phyloP scores from a whole-genome alignment of 768 basidiomycete species.

The Lactarius pseudohatsudake region DNA sequence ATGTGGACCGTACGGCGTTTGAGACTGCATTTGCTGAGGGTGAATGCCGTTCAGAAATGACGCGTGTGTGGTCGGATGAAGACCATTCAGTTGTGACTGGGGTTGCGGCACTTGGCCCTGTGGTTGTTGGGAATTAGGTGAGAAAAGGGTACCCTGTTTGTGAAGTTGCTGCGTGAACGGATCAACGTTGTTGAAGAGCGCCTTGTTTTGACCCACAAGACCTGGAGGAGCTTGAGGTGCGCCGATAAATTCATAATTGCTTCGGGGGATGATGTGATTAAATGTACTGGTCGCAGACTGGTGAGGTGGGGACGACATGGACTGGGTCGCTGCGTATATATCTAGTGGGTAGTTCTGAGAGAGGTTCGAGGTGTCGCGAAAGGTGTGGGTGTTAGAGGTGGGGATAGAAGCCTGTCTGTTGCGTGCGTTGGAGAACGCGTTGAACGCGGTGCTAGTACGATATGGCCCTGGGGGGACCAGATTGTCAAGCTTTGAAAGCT shows the following conservation, averaged over 20 bases:
- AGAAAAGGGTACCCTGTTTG: slow-evolving; percentile 30
- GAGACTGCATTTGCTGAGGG: slow-evolving; percentile 50
- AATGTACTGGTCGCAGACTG: slow-evolving; percentile 26
- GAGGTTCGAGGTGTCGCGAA: slow-evolving; percentile 32
- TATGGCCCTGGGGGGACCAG: slow-evolving; percentile 29
- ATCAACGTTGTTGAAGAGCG: slow-evolving; percentile 24
- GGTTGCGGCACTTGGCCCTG: slow-evolving; percentile 38
- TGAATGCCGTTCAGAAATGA: slow-evolving; percentile 44
- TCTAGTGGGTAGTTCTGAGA: slow-evolving; percentile 29
- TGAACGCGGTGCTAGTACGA: slow-evolving; percentile 30
- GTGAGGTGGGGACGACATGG: slow-evolving; percentile 28
- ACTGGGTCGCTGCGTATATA: slow-evolving; percentile 26
- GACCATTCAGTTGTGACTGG: slow-evolving; percentile 36
- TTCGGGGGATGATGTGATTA: slow-evolving; percentile 24
- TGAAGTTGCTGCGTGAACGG: slow-evolving; percentile 29
- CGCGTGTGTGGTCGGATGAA: slow-evolving; percentile 36
- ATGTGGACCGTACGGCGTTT: slow-evolving; percentile 76
- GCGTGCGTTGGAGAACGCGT: slow-evolving; percentile 29
- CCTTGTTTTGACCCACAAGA: slow-evolving; percentile 25
- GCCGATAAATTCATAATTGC: slow-evolving; percentile 24
- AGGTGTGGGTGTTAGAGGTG: slow-evolving; percentile 19
- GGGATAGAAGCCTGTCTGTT: slow-evolving; percentile 28
- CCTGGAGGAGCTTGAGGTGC: slow-evolving; percentile 21
- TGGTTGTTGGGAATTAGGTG: slow-evolving; percentile 40
- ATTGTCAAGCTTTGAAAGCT: slow-evolving; percentile 26